Evolutionary conservation across 2,329 filamentous ascomycete genomes (phyloP).

Genomic region (Periconia sp.): DNA sequence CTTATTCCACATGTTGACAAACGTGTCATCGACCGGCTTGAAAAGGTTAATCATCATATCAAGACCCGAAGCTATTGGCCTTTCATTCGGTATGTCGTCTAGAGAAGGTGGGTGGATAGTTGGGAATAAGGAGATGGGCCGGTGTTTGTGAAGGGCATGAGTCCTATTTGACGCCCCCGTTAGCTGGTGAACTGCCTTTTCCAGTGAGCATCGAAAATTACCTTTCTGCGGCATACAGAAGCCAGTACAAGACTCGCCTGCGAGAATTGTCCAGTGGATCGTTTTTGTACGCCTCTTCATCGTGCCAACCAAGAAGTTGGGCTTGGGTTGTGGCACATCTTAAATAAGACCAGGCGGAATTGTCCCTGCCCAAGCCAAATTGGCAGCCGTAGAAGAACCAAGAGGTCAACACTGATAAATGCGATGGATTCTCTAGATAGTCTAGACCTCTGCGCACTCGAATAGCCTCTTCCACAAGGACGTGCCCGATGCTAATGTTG

Average conservation of each 20-base stretch:
- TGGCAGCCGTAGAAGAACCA: constrained; percentile 64
- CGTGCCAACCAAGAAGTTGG: constrained; percentile 60
- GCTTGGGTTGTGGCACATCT: constrained; percentile 63
- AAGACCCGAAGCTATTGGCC: constrained; percentile 60
- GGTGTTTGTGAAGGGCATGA: constrained; percentile 65
- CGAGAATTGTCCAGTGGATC: constrained; percentile 56
- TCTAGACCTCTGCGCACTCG: constrained; percentile 59
- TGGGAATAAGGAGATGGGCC: constrained; percentile 62
- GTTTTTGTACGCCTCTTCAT: constrained; percentile 58
- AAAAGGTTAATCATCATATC: constrained; percentile 63
- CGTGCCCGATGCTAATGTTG: constrained; percentile 52
- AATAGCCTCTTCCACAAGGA: constrained; percentile 61
- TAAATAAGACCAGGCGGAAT: constrained; percentile 64
- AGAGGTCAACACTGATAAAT: constrained; percentile 62
- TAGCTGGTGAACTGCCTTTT: background rate
- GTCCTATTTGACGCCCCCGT: constrained; percentile 48
- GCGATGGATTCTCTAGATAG: constrained; percentile 58
- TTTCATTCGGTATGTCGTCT: constrained; percentile 55
- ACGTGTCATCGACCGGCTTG: constrained; percentile 64
- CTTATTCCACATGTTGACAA: constrained; percentile 67
- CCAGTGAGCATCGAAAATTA: constrained; percentile 21
- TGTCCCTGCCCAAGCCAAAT: constrained; percentile 63
- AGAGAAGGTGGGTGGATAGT: constrained; percentile 58
- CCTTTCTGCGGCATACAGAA: constrained; percentile 64
- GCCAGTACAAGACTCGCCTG: constrained; percentile 62